Conservation (phyloP, 208 protist species). For the Wallacemonas sp. region DNA sequence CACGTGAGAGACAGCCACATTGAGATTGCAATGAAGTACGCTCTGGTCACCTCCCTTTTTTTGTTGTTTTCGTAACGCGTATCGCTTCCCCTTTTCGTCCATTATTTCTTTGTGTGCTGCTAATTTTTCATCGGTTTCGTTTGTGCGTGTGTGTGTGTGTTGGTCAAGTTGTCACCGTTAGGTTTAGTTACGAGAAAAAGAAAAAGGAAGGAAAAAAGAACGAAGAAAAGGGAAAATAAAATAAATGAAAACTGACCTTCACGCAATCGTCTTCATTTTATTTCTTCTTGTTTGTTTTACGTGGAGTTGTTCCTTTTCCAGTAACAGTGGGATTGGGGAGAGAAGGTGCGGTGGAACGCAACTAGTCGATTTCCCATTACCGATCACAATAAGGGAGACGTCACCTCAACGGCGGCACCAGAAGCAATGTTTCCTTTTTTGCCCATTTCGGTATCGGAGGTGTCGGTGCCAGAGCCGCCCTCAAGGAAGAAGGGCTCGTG, state of each 20-base stretch:
- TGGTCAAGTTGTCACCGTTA: too few relatives aligned
- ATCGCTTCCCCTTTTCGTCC: background rate
- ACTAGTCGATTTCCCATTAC: background rate
- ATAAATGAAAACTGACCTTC: background rate
- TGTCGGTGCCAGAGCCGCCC: background rate
- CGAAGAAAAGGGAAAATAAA: constrained; percentile 1
- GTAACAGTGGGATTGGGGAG: background rate
- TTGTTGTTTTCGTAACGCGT: background rate
- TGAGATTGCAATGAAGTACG: too few relatives aligned
- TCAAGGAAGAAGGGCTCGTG: constrained; percentile 10
- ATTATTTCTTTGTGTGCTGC: too few relatives aligned
- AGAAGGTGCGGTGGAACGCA: too few relatives aligned
- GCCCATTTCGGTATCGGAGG: background rate
- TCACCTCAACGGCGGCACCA: background rate
- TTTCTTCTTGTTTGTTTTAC: constrained; percentile 7
- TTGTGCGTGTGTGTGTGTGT: too few relatives aligned
- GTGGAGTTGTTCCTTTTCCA: constrained; percentile 15
- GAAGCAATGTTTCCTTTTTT: background rate
- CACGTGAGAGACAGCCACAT: too few relatives aligned
- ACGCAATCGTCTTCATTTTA: background rate
- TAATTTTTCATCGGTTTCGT: too few relatives aligned
- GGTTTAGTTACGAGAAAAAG: background rate
- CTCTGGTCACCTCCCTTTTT: too few relatives aligned
- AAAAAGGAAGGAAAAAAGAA: constrained; percentile 15
- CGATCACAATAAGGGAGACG: background rate